A percentile compares a stretch with the other conserved stretches of the same genome.
These are phyloP conservation scores for Singerocomus inundabilis DNA, from an alignment of 1,284 basidiomycete species.

Conservation along the genomic window DNA sequence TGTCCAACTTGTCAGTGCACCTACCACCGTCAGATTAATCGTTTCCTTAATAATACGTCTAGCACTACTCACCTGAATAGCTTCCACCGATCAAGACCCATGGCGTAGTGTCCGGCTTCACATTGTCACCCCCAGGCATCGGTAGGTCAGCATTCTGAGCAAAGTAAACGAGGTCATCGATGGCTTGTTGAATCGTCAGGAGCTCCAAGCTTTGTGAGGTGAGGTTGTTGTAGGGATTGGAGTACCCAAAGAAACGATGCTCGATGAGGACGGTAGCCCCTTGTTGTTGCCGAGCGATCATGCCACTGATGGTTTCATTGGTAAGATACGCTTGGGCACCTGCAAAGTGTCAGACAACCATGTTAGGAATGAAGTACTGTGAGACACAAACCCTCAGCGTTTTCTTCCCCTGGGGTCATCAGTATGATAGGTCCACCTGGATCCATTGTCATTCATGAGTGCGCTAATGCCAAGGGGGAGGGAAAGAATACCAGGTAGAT, in stretches of 20 bases:
- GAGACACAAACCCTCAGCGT: conserved; percentile 42
- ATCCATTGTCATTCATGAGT: neutral
- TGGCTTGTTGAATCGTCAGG: conserved; percentile 69
- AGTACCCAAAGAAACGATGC: conserved; percentile 53
- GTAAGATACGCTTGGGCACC: conserved; percentile 59
- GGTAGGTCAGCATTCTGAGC: no score
- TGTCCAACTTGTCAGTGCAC: no score
- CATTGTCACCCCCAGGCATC: no score
- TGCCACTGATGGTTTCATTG: conserved; percentile 62
- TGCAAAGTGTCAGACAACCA: conserved; percentile 38
- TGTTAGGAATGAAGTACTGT: conserved; percentile 22
- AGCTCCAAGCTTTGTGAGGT: conserved; percentile 54
- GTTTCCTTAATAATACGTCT: no score
- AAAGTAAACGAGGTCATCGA: conserved; percentile 73
- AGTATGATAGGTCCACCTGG: conserved; percentile 67
- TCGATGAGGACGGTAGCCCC: conserved; percentile 63
- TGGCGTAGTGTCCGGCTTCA: no score
- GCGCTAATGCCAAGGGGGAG: neutral
- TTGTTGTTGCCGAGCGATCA: conserved; percentile 64
- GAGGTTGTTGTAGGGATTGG: conserved; percentile 60
- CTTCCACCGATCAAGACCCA: no score
- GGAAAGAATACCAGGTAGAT: conserved; percentile 52
- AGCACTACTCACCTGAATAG: no score
- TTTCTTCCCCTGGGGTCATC: no score
- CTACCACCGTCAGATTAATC: no score